These are phyloP conservation scores for Artemisia argyi DNA, from an alignment of 129 eudicot genomes.

Conservation along the genomic window DNA sequence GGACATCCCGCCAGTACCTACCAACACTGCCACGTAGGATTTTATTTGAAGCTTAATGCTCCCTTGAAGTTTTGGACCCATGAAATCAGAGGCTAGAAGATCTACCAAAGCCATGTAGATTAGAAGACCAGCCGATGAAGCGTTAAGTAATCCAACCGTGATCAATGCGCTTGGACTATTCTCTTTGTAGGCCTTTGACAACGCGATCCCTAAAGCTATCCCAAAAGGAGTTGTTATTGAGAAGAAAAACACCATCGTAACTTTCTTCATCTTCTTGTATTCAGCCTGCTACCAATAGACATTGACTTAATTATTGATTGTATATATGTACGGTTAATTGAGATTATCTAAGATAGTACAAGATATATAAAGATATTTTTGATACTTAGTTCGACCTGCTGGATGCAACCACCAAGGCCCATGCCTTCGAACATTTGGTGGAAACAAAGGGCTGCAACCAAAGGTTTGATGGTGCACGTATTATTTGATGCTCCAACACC, in stretches of 20 bases:
- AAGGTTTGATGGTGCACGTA: slow-evolving; percentile 49
- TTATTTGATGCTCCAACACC: slow-evolving; percentile 56
- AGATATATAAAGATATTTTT: no score
- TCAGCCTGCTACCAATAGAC: slow-evolving; percentile 1
- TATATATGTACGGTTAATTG: no score
- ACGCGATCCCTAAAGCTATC: slow-evolving; percentile 17
- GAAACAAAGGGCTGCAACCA: slow-evolving; percentile 44
- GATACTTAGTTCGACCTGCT: slow-evolving; percentile 45
- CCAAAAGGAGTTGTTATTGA: slow-evolving; percentile 26
- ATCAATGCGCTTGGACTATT: slow-evolving; percentile 48
- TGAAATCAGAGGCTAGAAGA: slow-evolving; percentile 47
- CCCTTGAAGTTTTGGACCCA: slow-evolving; percentile 40
- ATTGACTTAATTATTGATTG: no score
- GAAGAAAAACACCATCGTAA: slow-evolving; percentile 24
- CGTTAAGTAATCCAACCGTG: slow-evolving; percentile 41
- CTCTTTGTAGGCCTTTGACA: slow-evolving; percentile 25
- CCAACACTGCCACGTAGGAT: slow-evolving; percentile 35
- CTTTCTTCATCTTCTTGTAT: slow-evolving; percentile 26
- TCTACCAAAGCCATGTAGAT: slow-evolving; percentile 62
- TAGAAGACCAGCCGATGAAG: slow-evolving; percentile 48
- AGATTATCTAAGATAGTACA: no score
- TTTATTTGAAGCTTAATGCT: slow-evolving; percentile 42
- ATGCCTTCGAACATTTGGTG: no score
- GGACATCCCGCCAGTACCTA: slow-evolving; percentile 59
- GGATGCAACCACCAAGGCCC: no score